Conservation (phyloP, 108 stramenopile genomes). For the Asterionellopsis glacialis region DNA sequence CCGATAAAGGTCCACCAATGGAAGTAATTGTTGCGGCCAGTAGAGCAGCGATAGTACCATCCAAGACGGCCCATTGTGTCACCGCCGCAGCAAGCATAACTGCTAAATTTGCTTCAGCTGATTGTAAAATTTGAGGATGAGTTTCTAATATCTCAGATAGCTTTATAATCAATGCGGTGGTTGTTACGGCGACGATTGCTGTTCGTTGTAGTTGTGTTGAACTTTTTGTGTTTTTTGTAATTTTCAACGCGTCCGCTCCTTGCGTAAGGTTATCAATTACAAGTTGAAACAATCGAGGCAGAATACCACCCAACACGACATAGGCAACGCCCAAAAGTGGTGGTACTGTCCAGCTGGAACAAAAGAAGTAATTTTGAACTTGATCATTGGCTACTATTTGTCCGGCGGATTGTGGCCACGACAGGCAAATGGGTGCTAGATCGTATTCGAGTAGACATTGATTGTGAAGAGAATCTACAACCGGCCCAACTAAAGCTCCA, state of each 20-base stretch:
- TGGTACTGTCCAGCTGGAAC: conserved; percentile 71
- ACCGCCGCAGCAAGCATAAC: conserved; percentile 50
- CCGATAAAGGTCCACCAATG: conserved; percentile 70
- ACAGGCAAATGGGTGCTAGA: conserved; percentile 43
- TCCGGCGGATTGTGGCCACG: conserved; percentile 8
- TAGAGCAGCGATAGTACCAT: conserved; percentile 51
- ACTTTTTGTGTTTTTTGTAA: neutral
- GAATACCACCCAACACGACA: conserved; percentile 67
- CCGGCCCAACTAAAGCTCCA: conserved; percentile 60
- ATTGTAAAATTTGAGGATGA: conserved; percentile 14
- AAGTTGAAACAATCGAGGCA: conserved; percentile 47
- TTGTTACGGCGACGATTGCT: conserved; percentile 59
- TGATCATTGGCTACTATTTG: neutral
- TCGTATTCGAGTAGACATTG: conserved; percentile 75
- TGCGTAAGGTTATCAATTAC: neutral
- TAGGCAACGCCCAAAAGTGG: conserved; percentile 79
- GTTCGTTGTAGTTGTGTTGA: conserved; percentile 20
- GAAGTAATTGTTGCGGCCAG: conserved; percentile 55
- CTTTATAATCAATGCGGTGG: conserved; percentile 77
- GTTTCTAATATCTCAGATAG: conserved; percentile 67
- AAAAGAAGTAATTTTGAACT: conserved; percentile 27
- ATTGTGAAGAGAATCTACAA: conserved; percentile 82
- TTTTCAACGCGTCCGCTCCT: neutral
- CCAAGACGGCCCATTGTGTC: conserved; percentile 62
- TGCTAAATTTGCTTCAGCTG: conserved; percentile 27